Evolutionary conservation across 345 rosid species (phyloP).

Genomic region (Boechera stricta): DNA sequence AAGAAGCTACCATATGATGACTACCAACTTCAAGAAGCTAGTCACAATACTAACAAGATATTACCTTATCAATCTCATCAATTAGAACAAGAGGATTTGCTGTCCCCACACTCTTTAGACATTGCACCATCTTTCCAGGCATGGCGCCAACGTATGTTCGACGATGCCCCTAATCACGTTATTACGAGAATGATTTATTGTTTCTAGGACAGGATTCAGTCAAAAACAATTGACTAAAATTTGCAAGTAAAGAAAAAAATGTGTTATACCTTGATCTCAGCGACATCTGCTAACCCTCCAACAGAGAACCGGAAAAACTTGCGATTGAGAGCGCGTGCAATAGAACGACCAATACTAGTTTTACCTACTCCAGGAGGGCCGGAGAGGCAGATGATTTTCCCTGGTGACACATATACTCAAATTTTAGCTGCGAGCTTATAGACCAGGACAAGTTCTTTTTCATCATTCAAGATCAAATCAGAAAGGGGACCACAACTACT

Average conservation of each 20-base stretch:
- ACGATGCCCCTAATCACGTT: conserved; percentile 85
- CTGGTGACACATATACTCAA: conserved; percentile 52
- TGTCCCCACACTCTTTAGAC: conserved; percentile 97
- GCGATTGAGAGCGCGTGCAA: conserved; percentile 95
- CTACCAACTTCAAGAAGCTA: conserved; percentile 23
- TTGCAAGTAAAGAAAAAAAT: neutral
- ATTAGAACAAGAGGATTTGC: conserved; percentile 98
- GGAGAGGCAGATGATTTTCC: conserved; percentile 97
- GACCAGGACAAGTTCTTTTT: neutral
- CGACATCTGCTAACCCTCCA: conserved; percentile 98
- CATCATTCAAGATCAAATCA: conserved; percentile 34
- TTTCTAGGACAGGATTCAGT: neutral
- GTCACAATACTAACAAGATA: conserved; percentile 12
- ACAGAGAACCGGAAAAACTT: conserved; percentile 97
- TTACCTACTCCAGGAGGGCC: conserved; percentile 99
- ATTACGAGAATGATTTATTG: conserved; percentile 30
- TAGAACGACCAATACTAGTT: conserved; percentile 98
- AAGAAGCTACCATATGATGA: conserved; percentile 1
- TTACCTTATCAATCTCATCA: conserved; percentile 99
- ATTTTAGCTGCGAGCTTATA: conserved; percentile 32
- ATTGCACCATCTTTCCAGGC: conserved; percentile 99
- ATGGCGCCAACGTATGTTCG: conserved; percentile 98
- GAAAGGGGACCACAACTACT: conserved; percentile 23
- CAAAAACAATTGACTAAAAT: neutral
- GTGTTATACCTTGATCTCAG: conserved; percentile 90